Percentiles rank a stretch among this genome's conserved stretches.
Conservation (phyloP, 768 basidiomycete species). For the Pholiota molesta region DNA sequence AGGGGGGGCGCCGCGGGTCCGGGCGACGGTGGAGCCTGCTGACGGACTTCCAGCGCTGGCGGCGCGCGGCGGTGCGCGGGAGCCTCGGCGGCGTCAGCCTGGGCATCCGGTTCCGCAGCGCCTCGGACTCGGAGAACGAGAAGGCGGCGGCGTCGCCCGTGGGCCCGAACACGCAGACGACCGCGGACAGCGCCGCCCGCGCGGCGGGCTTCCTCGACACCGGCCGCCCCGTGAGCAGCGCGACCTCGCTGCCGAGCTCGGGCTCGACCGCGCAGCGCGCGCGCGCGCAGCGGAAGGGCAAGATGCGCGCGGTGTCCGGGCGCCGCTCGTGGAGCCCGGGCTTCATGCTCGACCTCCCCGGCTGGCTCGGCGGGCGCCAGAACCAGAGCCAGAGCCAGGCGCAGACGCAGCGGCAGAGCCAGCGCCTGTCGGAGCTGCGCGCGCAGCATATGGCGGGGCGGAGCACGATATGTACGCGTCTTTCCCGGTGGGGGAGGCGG, state of each 20-base stretch:
- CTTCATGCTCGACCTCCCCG: constrained; percentile 37
- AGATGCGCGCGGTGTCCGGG: constrained; percentile 36
- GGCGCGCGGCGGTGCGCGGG: constrained; percentile 38
- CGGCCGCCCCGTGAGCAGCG: constrained; percentile 14
- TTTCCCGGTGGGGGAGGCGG: not conserved
- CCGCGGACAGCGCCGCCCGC: not conserved
- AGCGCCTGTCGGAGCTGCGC: not conserved
- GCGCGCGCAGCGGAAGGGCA: constrained; percentile 38
- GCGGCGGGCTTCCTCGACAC: not conserved
- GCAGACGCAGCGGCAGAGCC: not conserved
- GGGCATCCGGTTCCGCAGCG: constrained; percentile 40
- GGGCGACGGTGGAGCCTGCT: constrained; percentile 30
- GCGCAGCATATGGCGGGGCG: not conserved
- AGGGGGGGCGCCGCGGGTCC: not conserved
- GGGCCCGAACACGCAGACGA: not conserved
- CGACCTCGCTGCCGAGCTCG: constrained; percentile 18
- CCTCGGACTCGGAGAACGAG: not conserved
- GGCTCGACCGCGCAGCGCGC: constrained; percentile 22
- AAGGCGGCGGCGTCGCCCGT: not conserved
- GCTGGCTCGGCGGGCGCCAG: not conserved
- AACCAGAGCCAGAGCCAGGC: not conserved
- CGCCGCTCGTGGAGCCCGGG: constrained; percentile 38
- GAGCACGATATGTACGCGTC: not conserved
- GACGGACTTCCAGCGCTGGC: constrained; percentile 48
- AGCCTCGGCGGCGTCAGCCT: constrained; percentile 29